Conservation (phyloP, 2,329 filamentous ascomycete genomes). For the Myriosclerotinia curreyana region DNA sequence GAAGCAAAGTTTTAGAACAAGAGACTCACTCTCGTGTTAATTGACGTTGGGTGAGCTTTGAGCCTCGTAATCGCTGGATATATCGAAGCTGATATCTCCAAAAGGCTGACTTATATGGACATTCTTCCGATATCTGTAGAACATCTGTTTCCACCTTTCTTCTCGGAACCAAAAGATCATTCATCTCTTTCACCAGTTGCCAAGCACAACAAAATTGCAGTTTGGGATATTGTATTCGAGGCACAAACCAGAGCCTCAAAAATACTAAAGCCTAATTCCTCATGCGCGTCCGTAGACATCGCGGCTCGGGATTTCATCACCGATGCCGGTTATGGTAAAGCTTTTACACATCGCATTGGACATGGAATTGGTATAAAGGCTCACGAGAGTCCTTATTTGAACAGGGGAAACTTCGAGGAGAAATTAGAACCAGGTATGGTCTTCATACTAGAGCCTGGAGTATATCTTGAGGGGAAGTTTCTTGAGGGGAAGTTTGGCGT, state of each 20-base stretch:
- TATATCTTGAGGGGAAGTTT: conserved; percentile 59
- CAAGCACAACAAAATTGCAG: conserved; percentile 54
- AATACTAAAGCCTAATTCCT: conserved; percentile 50
- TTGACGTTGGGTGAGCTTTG: conserved; percentile 52
- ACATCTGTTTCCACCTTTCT: conserved; percentile 53
- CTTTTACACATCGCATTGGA: conserved; percentile 60
- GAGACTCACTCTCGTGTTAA: conserved; percentile 59
- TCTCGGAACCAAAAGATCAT: conserved; percentile 31
- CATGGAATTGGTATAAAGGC: conserved; percentile 66
- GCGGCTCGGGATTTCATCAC: conserved; percentile 57
- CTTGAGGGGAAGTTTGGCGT: conserved; percentile 58
- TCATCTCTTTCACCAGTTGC: conserved; percentile 28
- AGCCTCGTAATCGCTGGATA: neutral
- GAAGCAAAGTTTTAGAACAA: conserved; percentile 49
- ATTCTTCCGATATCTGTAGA: conserved; percentile 61
- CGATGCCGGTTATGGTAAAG: conserved; percentile 55
- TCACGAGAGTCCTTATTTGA: conserved; percentile 62
- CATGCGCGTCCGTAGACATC: conserved; percentile 58
- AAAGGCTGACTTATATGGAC: conserved; percentile 57
- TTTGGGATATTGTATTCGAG: conserved; percentile 61
- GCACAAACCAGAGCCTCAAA: conserved; percentile 56
- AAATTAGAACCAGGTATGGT: conserved; percentile 55
- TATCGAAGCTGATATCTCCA: conserved; percentile 14
- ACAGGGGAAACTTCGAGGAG: conserved; percentile 55
- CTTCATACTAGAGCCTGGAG: conserved; percentile 62